These are phyloP conservation scores for Podospora pseudocomata DNA, from an alignment of 495 filamentous ascomycete genomes.

Conservation along the genomic window DNA sequence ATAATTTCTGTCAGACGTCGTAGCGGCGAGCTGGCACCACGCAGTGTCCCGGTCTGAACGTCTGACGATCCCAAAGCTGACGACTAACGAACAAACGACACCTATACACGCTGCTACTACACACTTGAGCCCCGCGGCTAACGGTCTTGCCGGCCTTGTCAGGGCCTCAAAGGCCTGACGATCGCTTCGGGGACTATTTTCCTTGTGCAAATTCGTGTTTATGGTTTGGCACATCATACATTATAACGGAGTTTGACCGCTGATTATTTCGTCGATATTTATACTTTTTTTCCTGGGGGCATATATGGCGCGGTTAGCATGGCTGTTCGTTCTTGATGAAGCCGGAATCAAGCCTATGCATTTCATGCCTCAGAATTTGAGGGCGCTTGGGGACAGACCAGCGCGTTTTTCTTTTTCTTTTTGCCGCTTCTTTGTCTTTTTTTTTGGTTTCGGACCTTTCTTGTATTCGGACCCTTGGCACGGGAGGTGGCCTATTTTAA, in stretches of 20 bases:
- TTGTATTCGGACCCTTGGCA: not conserved
- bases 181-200: not conserved
- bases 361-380: not conserved
- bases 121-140: slow-evolving; percentile 15
- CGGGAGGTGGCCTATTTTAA: not conserved
- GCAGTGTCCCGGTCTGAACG: slow-evolving; percentile 40
- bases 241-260: not conserved
- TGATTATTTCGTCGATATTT: not conserved
- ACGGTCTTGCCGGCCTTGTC: not conserved
- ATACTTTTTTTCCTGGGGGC: not conserved
- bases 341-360: not conserved
- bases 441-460: not conserved
- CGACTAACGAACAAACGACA: slow-evolving; percentile 22
- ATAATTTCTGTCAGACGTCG: slow-evolving; percentile 29
- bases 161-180: not conserved
- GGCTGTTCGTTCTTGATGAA: not conserved
- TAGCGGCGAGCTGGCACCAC: slow-evolving; percentile 45
- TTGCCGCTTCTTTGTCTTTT: no score
- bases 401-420: not conserved
- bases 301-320: not conserved
- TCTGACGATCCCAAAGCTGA: slow-evolving; percentile 7
- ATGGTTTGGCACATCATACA: not conserved
- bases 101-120: slow-evolving; percentile 17
- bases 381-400: not conserved
- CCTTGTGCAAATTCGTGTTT: not conserved